Evolutionary conservation across 2,329 filamentous ascomycete species (phyloP).

Genomic region (Pseudogymnoascus pannorum): DNA sequence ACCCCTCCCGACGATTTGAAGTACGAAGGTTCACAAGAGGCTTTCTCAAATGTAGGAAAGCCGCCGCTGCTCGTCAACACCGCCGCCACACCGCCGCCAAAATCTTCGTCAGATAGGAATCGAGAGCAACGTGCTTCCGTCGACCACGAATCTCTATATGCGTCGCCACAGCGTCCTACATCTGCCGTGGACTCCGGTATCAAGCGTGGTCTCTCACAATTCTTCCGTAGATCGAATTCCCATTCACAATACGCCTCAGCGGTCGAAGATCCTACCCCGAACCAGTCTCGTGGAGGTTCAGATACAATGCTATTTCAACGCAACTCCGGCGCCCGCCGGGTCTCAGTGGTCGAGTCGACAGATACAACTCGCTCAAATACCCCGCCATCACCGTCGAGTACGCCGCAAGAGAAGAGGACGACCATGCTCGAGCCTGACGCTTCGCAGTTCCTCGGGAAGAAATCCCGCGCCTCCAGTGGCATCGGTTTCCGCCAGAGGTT

Average conservation of each 20-base stretch:
- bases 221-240: slow-evolving; percentile 26
- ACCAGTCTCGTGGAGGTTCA: slow-evolving; percentile 17
- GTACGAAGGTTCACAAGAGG: slow-evolving; percentile 8
- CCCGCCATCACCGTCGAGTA: slow-evolving; percentile 40
- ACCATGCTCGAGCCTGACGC: slow-evolving; percentile 22
- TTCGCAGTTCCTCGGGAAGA: slow-evolving; percentile 33
- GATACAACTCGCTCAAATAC: slow-evolving; percentile 42
- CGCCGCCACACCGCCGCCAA: slow-evolving; percentile 19
- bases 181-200: not conserved
- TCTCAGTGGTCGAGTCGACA: slow-evolving; percentile 41
- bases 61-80: slow-evolving; percentile 22
- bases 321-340: slow-evolving; percentile 32
- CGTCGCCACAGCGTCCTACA: not conserved
- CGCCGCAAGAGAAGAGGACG: slow-evolving; percentile 15
- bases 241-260: not conserved
- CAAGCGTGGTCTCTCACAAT: slow-evolving; percentile 30
- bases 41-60: slow-evolving; percentile 13
- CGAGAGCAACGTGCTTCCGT: not conserved
- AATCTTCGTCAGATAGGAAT: slow-evolving; percentile 10
- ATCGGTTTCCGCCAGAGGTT: slow-evolving; percentile 21
- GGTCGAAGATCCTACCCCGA: not conserved
- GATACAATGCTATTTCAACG: slow-evolving; percentile 24
- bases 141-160: not conserved
- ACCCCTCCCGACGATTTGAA: slow-evolving; percentile 27
- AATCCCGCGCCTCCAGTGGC: slow-evolving; percentile 37